A percentile compares a stretch with the other conserved stretches of the same genome.
Evolutionary conservation across 2,329 filamentous ascomycete species (phyloP).

Genomic region (Chaetomiaceae sp.): DNA sequence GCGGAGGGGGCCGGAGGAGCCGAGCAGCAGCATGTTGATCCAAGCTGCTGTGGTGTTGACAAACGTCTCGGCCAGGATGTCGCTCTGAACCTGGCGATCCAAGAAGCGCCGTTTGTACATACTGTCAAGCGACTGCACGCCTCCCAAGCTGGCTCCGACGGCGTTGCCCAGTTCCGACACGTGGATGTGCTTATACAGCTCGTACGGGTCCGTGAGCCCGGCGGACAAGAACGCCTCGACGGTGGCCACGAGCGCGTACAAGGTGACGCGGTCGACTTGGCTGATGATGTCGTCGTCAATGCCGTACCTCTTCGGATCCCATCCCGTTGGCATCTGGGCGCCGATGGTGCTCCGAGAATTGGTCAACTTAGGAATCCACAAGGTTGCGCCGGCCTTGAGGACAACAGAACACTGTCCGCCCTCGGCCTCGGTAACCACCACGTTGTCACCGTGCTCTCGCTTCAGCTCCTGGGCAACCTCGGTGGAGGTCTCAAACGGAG

Average conservation of each 20-base stretch:
- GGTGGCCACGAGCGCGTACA: conserved; percentile 30
- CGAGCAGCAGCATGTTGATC: conserved; percentile 41
- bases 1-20: conserved; percentile 32
- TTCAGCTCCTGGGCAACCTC: conserved; percentile 31
- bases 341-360: conserved; percentile 25
- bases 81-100: conserved; percentile 31
- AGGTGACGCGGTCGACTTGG: conserved; percentile 33
- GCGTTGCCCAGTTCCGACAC: conserved; percentile 34
- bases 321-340: conserved; percentile 35
- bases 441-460: conserved; percentile 32
- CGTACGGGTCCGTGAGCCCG: conserved; percentile 31
- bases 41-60: conserved; percentile 35
- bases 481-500: conserved; percentile 31
- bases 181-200: conserved; percentile 35
- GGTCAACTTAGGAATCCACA: conserved; percentile 33
- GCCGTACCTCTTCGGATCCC: conserved; percentile 33
- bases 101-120: conserved; percentile 32
- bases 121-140: conserved; percentile 11
- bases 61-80: conserved; percentile 35
- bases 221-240: conserved; percentile 33
- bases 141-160: conserved; percentile 25
- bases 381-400: conserved; percentile 30
- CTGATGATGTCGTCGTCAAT: conserved; percentile 34
- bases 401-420: conserved; percentile 25
- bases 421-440: conserved; percentile 23